A percentile compares a stretch with the other conserved stretches of the same genome.
Evolutionary conservation across 2,329 filamentous ascomycete genomes (phyloP).

Genomic region (Sphaerulina populicola): DNA sequence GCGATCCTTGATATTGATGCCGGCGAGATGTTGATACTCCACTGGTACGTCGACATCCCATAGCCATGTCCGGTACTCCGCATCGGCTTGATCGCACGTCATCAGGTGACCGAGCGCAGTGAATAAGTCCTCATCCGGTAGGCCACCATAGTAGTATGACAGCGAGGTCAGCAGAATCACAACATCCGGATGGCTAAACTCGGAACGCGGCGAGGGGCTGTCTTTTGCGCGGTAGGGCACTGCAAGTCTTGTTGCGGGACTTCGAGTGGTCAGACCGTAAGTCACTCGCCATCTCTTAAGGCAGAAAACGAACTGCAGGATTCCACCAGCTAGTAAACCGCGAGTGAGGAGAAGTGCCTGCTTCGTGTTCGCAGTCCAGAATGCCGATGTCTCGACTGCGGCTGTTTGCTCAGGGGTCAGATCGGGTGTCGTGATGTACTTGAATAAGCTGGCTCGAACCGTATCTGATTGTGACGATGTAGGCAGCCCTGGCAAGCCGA

Average conservation of each 20-base stretch:
- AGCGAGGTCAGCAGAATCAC: constrained; percentile 58
- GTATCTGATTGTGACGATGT: background rate
- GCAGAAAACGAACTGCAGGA: constrained; percentile 52
- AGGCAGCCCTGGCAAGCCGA: constrained; percentile 19
- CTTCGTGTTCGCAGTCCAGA: background rate
- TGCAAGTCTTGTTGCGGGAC: constrained; percentile 46
- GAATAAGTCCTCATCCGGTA: constrained; percentile 43
- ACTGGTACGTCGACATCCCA: constrained; percentile 13
- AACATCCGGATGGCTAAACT: constrained; percentile 63
- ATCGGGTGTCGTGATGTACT: background rate
- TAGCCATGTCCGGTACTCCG: constrained; percentile 25
- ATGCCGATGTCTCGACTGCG: background rate
- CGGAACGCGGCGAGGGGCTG: constrained; percentile 52
- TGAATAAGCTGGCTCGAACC: background rate
- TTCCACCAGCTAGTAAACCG: constrained; percentile 53
- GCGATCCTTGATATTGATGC: constrained; percentile 27
- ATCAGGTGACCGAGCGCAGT: constrained; percentile 21
- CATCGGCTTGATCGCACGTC: constrained; percentile 23
- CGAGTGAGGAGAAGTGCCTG: constrained; percentile 44
- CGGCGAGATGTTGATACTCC: constrained; percentile 18
- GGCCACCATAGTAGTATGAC: constrained; percentile 57
- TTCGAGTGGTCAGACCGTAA: constrained; percentile 44
- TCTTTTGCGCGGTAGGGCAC: constrained; percentile 63
- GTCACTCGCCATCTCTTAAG: constrained; percentile 61
- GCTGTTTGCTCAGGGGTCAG: background rate